A percentile compares a stretch with the other conserved stretches of the same genome.
phyloP scores from a whole-genome alignment of 306 rosid genomes.

The Amphicarpaea edgeworthii region DNA sequence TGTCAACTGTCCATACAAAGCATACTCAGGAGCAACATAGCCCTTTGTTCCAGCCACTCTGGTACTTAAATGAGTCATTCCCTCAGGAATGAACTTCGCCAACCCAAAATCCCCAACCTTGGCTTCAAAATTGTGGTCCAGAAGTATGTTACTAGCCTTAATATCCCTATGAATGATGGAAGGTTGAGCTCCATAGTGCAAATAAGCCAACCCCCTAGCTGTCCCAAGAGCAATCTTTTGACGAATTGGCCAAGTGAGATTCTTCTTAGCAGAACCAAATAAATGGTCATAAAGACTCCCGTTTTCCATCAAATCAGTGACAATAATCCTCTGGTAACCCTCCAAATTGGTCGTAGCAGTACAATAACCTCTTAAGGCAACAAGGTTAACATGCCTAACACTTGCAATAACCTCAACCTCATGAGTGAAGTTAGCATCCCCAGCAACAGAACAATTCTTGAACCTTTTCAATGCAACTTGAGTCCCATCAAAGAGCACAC shows the following conservation, averaged over 20 bases:
- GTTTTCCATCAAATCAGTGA: conserved; percentile 13
- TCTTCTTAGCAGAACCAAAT: conserved; percentile 22
- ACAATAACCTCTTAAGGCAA: not conserved
- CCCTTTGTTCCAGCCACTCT: conserved; percentile 9
- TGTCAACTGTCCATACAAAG: conserved; percentile 20
- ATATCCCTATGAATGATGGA: conserved; percentile 29
- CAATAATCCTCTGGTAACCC: conserved; percentile 24
- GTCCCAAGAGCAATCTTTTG: conserved; percentile 22
- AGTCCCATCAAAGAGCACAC: not conserved
- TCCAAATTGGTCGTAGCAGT: not conserved
- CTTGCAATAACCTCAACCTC: conserved; percentile 14
- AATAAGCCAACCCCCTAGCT: conserved; percentile 21
- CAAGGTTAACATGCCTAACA: conserved; percentile 19
- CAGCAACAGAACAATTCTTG: conserved; percentile 14
- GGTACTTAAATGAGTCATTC: conserved; percentile 8
- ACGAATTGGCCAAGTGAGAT: conserved; percentile 7
- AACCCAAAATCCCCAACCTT: conserved; percentile 14
- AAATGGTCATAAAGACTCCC: conserved; percentile 17
- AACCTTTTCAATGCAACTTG: conserved; percentile 9
- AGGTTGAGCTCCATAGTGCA: conserved; percentile 20
- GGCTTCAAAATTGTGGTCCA: not conserved
- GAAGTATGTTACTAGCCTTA: conserved; percentile 15
- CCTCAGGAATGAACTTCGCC: conserved; percentile 9
- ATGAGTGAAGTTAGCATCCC: conserved; percentile 12
- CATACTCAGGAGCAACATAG: conserved; percentile 24